Conservation (phyloP, 2,329 filamentous ascomycete genomes). For the Colletotrichum trifolii region DNA sequence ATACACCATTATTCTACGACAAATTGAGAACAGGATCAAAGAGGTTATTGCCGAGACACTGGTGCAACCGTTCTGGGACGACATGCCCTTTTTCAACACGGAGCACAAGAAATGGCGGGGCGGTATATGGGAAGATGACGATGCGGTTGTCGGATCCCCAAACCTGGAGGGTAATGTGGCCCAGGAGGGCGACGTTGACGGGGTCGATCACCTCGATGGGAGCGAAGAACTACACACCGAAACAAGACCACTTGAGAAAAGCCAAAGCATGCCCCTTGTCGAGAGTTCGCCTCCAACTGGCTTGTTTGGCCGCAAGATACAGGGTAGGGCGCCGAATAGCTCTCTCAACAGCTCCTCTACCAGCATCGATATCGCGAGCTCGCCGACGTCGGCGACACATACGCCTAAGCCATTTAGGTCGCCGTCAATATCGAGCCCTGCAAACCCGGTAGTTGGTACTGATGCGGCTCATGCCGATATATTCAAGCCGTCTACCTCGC, state of each 20-base stretch:
- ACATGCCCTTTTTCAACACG: constrained; percentile 90
- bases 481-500: constrained; percentile 65
- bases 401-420: constrained; percentile 51
- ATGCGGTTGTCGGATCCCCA: constrained; percentile 52
- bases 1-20: constrained; percentile 88
- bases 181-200: constrained; percentile 59
- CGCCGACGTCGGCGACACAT: constrained; percentile 52
- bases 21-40: constrained; percentile 94
- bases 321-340: constrained; percentile 48
- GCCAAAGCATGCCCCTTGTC: constrained; percentile 58
- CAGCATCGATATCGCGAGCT: constrained; percentile 52
- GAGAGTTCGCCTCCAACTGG: constrained; percentile 54
- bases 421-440: constrained; percentile 70
- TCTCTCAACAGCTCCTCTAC: constrained; percentile 57
- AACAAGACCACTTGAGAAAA: constrained; percentile 65
- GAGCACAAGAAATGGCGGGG: constrained; percentile 82
- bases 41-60: constrained; percentile 93
- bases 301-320: constrained; percentile 62
- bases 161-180: constrained; percentile 52
- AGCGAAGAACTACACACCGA: constrained; percentile 51
- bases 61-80: constrained; percentile 95
- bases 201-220: constrained; percentile 58
- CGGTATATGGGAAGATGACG: constrained; percentile 78
- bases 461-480: constrained; percentile 75
- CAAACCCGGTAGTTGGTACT: constrained; percentile 74